phyloP scores from a whole-genome alignment of 441 rosid genomes.

The Corymbia citriodora region DNA sequence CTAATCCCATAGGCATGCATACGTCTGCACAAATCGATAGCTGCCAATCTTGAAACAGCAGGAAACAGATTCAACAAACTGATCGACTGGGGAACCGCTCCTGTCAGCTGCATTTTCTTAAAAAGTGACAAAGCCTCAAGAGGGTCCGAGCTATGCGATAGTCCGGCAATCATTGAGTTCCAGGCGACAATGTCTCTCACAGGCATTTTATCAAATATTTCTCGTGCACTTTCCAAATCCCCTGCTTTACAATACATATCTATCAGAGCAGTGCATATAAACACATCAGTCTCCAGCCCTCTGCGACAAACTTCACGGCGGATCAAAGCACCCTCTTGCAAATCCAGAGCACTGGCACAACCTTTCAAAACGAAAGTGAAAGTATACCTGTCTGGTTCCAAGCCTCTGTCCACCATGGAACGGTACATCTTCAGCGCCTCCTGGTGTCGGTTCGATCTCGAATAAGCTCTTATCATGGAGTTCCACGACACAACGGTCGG shows the following conservation, averaged over 20 bases:
- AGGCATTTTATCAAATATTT: constrained; percentile 36
- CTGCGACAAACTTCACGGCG: constrained; percentile 22
- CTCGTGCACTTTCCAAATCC: constrained; percentile 20
- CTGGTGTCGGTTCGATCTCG: constrained; percentile 20
- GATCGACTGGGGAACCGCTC: constrained; percentile 23
- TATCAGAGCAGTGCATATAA: constrained; percentile 32
- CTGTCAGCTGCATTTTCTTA: constrained; percentile 17
- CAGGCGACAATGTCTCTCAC: constrained; percentile 29
- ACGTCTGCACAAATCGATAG: constrained; percentile 20
- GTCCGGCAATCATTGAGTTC: constrained; percentile 35
- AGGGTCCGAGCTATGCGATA: constrained; percentile 11
- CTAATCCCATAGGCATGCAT: constrained; percentile 31
- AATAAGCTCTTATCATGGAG: constrained; percentile 38
- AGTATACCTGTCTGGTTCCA: constrained; percentile 38
- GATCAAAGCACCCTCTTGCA: constrained; percentile 30
- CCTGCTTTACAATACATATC: constrained; percentile 38
- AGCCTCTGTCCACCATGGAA: constrained; percentile 17
- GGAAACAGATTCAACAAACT: constrained; percentile 36
- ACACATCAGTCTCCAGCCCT: constrained; percentile 37
- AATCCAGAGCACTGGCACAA: constrained; percentile 23
- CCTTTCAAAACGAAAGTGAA: constrained; percentile 47
- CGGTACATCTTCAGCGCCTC: constrained; percentile 28
- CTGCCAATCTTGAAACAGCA: constrained; percentile 30
- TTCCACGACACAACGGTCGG: constrained; percentile 37
- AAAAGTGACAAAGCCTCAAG: constrained; percentile 22